phyloP scores from a whole-genome alignment of 2,329 filamentous ascomycete species.

The Pseudovirgaria hyperparasitica region DNA sequence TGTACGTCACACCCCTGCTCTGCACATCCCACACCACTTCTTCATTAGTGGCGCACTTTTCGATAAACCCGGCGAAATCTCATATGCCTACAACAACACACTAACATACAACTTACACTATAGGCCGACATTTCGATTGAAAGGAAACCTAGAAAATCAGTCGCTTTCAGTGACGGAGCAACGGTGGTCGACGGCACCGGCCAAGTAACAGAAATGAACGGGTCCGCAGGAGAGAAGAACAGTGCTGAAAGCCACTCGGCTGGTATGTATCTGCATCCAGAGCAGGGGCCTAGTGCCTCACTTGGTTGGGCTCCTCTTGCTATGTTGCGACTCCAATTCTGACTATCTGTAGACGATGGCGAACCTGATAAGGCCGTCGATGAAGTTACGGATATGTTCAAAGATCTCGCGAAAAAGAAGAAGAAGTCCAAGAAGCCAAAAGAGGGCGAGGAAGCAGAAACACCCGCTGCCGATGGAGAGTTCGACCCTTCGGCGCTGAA shows the following conservation, averaged over 20 bases:
- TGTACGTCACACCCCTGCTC: no score
- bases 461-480: constrained; percentile 39
- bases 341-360: constrained; percentile 13
- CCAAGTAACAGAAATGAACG: constrained; percentile 62
- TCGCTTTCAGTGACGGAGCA: constrained; percentile 81
- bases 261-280: constrained; percentile 8
- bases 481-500: constrained; percentile 57
- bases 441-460: constrained; percentile 41
- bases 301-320: no score
- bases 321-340: no score
- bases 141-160: constrained; percentile 77
- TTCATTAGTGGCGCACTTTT: no score
- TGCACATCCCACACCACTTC: no score
- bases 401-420: constrained; percentile 63
- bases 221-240: constrained; percentile 60
- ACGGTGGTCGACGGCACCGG: constrained; percentile 84
- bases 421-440: constrained; percentile 46
- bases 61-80: neutral
- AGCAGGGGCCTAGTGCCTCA: constrained; percentile 3
- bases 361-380: constrained; percentile 45
- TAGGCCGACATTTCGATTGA: constrained; percentile 35
- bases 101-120: no score
- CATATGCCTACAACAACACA: constrained; percentile 1
- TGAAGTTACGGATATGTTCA: constrained; percentile 50
- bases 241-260: constrained; percentile 62